Evolutionary conservation across 1,139 yeast genomes (phyloP), one percentile per base, ranked within the genome.

Genomic region (Nakaseomyces sp.): DNA sequence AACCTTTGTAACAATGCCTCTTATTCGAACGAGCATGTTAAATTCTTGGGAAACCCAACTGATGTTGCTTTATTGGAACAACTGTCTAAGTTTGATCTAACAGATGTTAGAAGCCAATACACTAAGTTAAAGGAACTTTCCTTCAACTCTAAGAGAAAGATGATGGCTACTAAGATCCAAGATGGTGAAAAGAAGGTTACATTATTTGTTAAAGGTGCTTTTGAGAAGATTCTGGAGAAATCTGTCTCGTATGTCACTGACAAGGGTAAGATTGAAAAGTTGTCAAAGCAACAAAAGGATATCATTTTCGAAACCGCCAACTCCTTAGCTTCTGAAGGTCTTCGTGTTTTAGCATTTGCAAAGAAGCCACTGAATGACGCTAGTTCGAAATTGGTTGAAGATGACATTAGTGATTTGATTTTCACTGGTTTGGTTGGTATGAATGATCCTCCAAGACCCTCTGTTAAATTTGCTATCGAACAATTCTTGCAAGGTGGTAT

Each of bases 401-500:
- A 55, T 33, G 63, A 60, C 46, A 85, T 85, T 20, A 56, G 70
- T 3, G 81, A 77, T 38, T 70, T 89, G 56, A 70, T 76, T 2
- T 88, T 89, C 58, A 75, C 86, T 55, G 98, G 98, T 5, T 67
- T 91, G 40, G 71, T 86, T 51, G 97, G 96, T 45, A 87, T 91
- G 94, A 86, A 86, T 55, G 97, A 91, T 66, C 98, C 98, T 10
- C 98, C 97, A 45, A 76, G 97, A 58, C 81, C 89, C 8, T 80
- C 82, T 48, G 96, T 88, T 5, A 74, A 76, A 43, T 69, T 72
- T 45, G 81, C 95, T 1, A 76, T 91, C 48, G 74, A 84, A 15
- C 70, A 78, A 50, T 72, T 91, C 49, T 73, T 87, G 72, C 79
- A 79, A 57, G 95, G 96, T 49, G 96, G 97, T 43, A 97, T 91